These are phyloP conservation scores for Diversispora eburnea DNA, from an alignment of 192 early-diverging fungal species.

Conservation along the genomic window DNA sequence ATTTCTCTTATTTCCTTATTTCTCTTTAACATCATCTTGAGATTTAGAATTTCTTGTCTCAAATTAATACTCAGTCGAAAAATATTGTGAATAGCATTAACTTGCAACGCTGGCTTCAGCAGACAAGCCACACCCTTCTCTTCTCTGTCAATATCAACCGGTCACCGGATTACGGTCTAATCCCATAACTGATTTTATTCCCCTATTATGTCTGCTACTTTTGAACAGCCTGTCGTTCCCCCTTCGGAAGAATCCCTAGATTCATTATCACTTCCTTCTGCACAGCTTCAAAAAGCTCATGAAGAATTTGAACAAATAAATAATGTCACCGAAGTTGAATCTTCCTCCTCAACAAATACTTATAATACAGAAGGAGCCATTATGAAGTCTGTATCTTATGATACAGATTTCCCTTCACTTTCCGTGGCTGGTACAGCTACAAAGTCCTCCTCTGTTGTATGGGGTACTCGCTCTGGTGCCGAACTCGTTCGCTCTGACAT, in stretches of 20 bases:
- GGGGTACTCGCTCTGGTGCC: conserved; percentile 10
- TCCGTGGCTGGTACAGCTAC: neutral
- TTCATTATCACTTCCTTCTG: neutral
- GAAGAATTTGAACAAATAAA: conserved; percentile 19
- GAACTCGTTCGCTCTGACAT: neutral
- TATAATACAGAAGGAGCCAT: neutral
- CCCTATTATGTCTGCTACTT: neutral
- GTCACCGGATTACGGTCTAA: conserved; percentile 21
- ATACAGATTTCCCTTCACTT: conserved; percentile 16
- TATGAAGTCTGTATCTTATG: conserved; percentile 3
- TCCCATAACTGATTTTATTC: conserved; percentile 15
- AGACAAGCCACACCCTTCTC: conserved; percentile 10
- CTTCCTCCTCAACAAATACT: neutral
- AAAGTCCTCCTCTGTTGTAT: neutral
- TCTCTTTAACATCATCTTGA: too few species aligned
- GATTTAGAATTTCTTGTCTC: too few species aligned
- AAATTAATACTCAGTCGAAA: too few species aligned
- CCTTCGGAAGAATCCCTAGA: neutral
- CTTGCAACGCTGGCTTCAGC: conserved; percentile 26
- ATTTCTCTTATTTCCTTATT: too few species aligned
- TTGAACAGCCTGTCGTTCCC: neutral
- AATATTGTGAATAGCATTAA: neutral
- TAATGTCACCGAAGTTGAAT: neutral
- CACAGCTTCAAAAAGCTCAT: conserved; percentile 7
- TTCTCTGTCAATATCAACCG: conserved; percentile 1